Evolutionary conservation across 345 rosid species (phyloP).

Genomic region (Rhodamnia rubescens): DNA sequence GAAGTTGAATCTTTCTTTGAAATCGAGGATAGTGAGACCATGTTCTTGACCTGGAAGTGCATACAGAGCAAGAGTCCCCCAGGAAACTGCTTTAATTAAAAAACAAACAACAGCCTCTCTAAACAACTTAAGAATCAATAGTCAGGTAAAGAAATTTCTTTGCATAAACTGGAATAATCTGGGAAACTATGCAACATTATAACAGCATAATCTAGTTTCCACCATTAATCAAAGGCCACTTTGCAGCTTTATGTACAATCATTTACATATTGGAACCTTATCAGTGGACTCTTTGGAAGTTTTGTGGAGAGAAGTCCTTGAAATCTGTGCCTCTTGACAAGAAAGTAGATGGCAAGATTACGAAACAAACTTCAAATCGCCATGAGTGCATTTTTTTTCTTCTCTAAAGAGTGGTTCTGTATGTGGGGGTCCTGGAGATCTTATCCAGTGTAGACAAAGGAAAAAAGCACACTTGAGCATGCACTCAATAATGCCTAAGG

Average conservation of each 20-base stretch:
- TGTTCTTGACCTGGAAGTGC: neutral
- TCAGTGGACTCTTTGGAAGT: neutral
- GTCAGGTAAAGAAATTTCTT: neutral
- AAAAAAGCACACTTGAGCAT: neutral
- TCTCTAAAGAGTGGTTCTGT: neutral
- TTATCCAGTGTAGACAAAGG: neutral
- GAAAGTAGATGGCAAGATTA: neutral
- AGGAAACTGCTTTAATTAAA: neutral
- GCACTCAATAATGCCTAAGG: neutral
- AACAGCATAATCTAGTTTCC: neutral
- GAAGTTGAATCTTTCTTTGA: neutral
- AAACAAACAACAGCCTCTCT: neutral
- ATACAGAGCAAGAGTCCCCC: neutral
- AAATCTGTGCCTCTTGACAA: neutral
- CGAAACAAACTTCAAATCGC: neutral
- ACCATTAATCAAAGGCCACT: neutral
- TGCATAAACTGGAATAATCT: neutral
- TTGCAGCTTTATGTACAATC: neutral
- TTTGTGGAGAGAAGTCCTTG: neutral
- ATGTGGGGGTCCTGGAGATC: neutral
- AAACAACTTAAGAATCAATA: neutral
- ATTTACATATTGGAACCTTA: neutral
- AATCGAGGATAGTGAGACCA: neutral
- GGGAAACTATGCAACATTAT: neutral
- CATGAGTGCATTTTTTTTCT: neutral